These are phyloP conservation scores for Glaciozyma martinii DNA, from an alignment of 768 basidiomycete genomes.

Conservation along the genomic window DNA sequence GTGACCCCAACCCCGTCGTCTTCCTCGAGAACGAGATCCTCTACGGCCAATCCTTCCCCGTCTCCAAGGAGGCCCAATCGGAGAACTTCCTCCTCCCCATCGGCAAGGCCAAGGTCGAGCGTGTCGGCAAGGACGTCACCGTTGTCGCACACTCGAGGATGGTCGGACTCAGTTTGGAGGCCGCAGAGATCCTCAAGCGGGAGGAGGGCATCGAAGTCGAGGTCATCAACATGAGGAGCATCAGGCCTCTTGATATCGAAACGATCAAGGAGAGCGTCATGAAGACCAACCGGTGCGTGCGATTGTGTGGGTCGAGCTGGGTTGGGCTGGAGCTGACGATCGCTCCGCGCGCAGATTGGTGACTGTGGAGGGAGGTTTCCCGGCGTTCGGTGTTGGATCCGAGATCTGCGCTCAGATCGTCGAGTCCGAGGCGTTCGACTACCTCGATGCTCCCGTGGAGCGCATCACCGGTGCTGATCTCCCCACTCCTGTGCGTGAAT, in stretches of 20 bases:
- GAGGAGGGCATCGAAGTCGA: slow-evolving; percentile 97
- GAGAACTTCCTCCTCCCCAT: slow-evolving; percentile 92
- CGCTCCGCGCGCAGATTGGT: slow-evolving; percentile 53
- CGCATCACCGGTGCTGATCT: slow-evolving; percentile 93
- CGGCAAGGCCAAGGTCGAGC: slow-evolving; percentile 94
- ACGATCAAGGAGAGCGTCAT: slow-evolving; percentile 95
- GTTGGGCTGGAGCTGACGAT: not conserved
- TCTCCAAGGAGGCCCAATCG: slow-evolving; percentile 89
- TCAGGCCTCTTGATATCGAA: slow-evolving; percentile 93
- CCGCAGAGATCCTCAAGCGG: slow-evolving; percentile 84
- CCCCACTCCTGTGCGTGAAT: slow-evolving; percentile 71
- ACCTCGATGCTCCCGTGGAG: slow-evolving; percentile 96
- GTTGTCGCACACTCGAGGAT: slow-evolving; percentile 97
- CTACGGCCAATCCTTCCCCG: slow-evolving; percentile 94
- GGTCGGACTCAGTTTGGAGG: slow-evolving; percentile 90
- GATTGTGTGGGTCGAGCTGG: not conserved
- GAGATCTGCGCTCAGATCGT: slow-evolving; percentile 97
- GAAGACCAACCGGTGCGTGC: slow-evolving; percentile 80
- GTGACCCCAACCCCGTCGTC: slow-evolving; percentile 95
- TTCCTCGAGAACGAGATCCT: slow-evolving; percentile 99
- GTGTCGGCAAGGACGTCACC: slow-evolving; percentile 83
- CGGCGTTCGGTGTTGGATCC: slow-evolving; percentile 93
- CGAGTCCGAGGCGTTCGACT: slow-evolving; percentile 96
- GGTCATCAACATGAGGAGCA: slow-evolving; percentile 91
- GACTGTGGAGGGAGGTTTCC: slow-evolving; percentile 97